Evolutionary conservation across 2,329 filamentous ascomycete species (phyloP), one percentile per base, ranked within the genome.

Genomic region (Myotisia sp.): DNA sequence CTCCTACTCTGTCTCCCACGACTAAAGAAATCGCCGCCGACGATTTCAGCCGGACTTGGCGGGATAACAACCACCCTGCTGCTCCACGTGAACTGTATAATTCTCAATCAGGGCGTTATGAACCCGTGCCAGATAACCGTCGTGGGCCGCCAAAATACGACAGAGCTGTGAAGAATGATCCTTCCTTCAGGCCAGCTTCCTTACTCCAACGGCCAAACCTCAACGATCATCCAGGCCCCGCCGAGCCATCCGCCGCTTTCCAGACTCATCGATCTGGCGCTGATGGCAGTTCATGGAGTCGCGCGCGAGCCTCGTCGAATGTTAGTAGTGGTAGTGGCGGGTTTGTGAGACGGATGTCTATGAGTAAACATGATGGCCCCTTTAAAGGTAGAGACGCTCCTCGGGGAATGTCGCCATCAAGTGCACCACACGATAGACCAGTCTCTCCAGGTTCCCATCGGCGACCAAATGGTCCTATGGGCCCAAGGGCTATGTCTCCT

Each of bases 101-200:
- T 53, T 92, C 87, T n/a, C 80, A 92, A 36, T 93, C 84, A 35
- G 87, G 87, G 12, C 78, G 84, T 33, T 92, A 93, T 47, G 87
- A 95, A 52, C 85, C 86, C 10, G 87, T 86, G 3, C 65, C 71
- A 34, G 84, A 93, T 36, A 65, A 61, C 42, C 76, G 85, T 23
- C 74, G 83, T 43, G 74, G 72, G 12, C n/a, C 17, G 2, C 14
- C 17, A 7, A 74, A 79, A 19, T 62, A 71, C 43, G 32, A 34
- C 13, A 26, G 17, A 10, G 19, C 32, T n/a, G 13, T 7, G 22
- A 73, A 79, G 33, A 71, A 74, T 36, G 81, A 90, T 34, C 59
- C 65, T 36, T 68, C 71, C 40, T 67, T 72, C 37, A 74, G 80
- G 31, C 78, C 87, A 43, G 79, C 83, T 16, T 71, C 84, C 9